Base-by-base conservation (phyloP, 2,329 filamentous ascomycete genomes). In the Sclerotinia trifoliorum region DNA sequence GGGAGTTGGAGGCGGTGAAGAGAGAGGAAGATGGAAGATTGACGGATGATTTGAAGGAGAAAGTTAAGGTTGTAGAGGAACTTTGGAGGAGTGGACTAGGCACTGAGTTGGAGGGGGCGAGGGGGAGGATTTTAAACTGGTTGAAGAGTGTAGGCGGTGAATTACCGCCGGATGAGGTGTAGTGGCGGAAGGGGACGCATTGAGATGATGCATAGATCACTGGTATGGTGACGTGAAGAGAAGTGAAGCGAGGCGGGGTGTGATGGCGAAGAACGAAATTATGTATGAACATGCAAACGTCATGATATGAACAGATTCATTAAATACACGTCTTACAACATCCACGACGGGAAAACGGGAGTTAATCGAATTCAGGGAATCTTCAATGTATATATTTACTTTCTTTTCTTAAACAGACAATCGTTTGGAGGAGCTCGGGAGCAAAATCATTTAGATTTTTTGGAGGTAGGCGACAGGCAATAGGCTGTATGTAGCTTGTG, bases 11-110 rank as follows among this genome's bases (percentile, higher is more conserved):
- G 69, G 82, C 83, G 67, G 87, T 90, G 73, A 85, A 86, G 66
- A 80, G 80, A n/a, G 84, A 85, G 61, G 92, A 96, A 79, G 90
- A 91, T 75, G 81, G 82, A 48, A 81, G 86, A 67, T 80, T 97
- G 75, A 97, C 93, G 8, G 88, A 89, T 61, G 94, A 97, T 76
- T 80, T 98, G 73, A 95, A 98, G 80, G 94, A 97, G 76, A 96
- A 96, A 80, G 95, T 97, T 2, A 87, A 90, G 44, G 87, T 94
- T 71, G 92, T 98, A 46, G 93, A 97, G 79, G 90, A 93, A 66
- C 93, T 96, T 80, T 98, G 95, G 94, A 83, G 85, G 48, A 91
- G 93, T 75, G 93, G 92, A 6, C 82, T 98, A n/a, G 94, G 94
- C 0, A 88, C 89, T 71, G 87, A 88, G 67, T 84, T 98, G 73